Conservation (phyloP, 345 rosid genomes). For the Citrus maxima region DNA sequence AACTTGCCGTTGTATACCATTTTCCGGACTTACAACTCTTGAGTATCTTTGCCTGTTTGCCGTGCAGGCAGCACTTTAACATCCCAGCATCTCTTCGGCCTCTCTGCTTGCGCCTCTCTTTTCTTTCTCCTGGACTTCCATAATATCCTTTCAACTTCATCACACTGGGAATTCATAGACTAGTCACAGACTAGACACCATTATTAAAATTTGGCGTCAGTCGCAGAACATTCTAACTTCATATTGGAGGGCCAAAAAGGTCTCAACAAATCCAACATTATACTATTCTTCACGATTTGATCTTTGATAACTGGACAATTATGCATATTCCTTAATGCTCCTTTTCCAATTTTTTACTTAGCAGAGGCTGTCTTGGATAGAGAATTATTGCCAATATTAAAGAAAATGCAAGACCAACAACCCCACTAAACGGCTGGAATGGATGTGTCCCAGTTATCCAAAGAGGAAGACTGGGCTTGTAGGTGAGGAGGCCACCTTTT, state of each 20-base stretch:
- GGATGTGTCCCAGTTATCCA: slow-evolving; percentile 72
- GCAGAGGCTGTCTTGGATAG: slow-evolving; percentile 49
- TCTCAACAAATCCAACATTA: neutral
- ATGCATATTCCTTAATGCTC: slow-evolving; percentile 1
- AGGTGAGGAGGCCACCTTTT: slow-evolving; percentile 57
- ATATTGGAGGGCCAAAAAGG: neutral
- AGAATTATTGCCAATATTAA: slow-evolving; percentile 48
- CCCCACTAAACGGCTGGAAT: slow-evolving; percentile 78
- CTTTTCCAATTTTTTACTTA: slow-evolving; percentile 6
- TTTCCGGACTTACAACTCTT: neutral
- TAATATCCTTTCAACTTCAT: neutral
- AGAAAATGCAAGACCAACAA: slow-evolving; percentile 61
- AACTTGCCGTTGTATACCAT: neutral
- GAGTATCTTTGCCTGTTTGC: neutral
- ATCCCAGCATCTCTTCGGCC: no score
- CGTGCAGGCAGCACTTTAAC: neutral
- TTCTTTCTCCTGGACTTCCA: neutral
- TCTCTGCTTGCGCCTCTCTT: neutral
- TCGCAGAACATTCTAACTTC: neutral
- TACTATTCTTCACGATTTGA: neutral
- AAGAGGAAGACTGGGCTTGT: slow-evolving; percentile 35
- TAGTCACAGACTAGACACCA: neutral
- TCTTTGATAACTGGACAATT: neutral
- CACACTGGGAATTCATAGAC: neutral
- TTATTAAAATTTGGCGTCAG: neutral